These are phyloP conservation scores for Polygonum maritimum DNA, from an alignment of 148 eudicot species.

Conservation along the genomic window DNA sequence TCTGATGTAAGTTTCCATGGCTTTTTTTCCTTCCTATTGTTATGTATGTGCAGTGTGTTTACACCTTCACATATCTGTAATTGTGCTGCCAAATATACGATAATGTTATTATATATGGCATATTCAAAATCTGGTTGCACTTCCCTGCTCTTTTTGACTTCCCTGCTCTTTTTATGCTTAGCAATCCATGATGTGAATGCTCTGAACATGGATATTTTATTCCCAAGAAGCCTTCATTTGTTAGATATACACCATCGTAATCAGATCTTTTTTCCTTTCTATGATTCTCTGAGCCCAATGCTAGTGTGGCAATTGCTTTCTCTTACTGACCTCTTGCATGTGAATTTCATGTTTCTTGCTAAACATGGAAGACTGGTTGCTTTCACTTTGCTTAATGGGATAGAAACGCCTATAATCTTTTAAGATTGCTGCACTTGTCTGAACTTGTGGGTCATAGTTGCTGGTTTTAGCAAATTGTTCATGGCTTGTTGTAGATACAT, in stretches of 20 bases:
- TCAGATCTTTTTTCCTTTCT: not conserved
- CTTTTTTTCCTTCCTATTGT: not conserved
- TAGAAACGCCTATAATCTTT: not conserved
- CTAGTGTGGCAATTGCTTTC: not conserved
- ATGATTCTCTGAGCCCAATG: not conserved
- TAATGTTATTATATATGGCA: not conserved
- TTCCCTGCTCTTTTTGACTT: not conserved
- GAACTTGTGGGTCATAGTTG: not conserved
- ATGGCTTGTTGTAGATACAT: not conserved
- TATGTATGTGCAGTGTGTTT: not conserved
- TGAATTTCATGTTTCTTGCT: not conserved
- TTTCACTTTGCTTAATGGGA: not conserved
- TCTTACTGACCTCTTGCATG: not conserved
- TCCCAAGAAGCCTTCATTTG: not conserved
- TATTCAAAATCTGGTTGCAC: not conserved
- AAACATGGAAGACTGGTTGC: not conserved
- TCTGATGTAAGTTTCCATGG: constrained; percentile 50
- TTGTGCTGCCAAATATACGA: not conserved
- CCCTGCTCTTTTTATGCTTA: not conserved
- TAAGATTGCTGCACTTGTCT: not conserved
- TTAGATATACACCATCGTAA: not conserved
- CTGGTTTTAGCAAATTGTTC: not conserved
- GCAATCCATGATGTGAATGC: not conserved
- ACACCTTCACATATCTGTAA: not conserved
- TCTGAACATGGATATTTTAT: not conserved